Percentiles rank a stretch among this genome's conserved stretches.
phyloP scores from a whole-genome alignment of 2,329 filamentous ascomycete species.

The Pleurostoma richardsiae region DNA sequence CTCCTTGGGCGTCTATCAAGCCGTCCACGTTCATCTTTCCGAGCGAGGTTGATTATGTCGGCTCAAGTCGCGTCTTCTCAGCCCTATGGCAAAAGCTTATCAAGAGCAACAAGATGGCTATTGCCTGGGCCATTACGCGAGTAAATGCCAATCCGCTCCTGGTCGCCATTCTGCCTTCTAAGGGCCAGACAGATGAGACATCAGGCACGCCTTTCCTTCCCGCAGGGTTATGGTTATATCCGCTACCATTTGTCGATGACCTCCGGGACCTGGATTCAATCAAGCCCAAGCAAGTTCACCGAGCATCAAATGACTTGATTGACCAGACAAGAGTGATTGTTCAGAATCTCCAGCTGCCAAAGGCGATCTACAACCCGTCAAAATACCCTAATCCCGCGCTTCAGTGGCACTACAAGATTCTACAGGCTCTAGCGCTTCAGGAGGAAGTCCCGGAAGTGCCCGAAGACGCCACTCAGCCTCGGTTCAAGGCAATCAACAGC shows the following conservation, averaged over 20 bases:
- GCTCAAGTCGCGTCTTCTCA: conserved; percentile 88
- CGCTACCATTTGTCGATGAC: conserved; percentile 86
- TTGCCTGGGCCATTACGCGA: conserved; percentile 87
- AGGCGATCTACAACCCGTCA: conserved; percentile 73
- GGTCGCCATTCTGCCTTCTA: conserved; percentile 75
- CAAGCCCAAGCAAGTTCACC: conserved; percentile 30
- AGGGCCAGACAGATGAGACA: conserved; percentile 58
- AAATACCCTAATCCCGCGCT: conserved; percentile 90
- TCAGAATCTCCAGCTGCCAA: conserved; percentile 83
- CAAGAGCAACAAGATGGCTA: conserved; percentile 70
- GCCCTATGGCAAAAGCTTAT: conserved; percentile 85
- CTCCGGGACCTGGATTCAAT: conserved; percentile 66
- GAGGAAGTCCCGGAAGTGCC: conserved; percentile 77
- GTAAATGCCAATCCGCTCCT: conserved; percentile 74
- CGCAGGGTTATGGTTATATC: conserved; percentile 82
- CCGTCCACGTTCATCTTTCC: conserved; percentile 93
- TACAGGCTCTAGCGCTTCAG: conserved; percentile 86
- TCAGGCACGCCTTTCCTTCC: conserved; percentile 67
- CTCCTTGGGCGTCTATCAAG: conserved; percentile 78
- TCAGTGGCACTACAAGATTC: conserved; percentile 95
- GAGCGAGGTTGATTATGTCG: conserved; percentile 82
- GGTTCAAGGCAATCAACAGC: conserved; percentile 84
- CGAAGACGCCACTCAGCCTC: conserved; percentile 77
- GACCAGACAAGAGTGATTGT: conserved; percentile 79
- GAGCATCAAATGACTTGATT: conserved; percentile 65